phyloP scores from a whole-genome alignment of 1,284 basidiomycete species.

The Somion occarium region DNA sequence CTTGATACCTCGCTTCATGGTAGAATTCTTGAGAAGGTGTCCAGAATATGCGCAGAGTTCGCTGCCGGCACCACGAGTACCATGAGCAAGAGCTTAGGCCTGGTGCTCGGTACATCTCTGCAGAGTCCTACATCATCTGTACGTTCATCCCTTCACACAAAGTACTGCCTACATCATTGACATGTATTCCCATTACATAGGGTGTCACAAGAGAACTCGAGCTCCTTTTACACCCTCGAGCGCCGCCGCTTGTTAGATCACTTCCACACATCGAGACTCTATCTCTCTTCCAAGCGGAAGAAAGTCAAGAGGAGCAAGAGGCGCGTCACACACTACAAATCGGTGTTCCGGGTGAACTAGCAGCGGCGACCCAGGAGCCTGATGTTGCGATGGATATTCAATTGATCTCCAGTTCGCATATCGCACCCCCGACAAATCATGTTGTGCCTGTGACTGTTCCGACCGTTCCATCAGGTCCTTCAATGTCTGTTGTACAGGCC shows the following conservation, averaged over 20 bases:
- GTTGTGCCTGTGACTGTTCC: not conserved
- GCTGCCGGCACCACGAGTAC: slow-evolving; percentile 48
- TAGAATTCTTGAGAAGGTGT: slow-evolving; percentile 39
- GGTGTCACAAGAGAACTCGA: slow-evolving; percentile 40
- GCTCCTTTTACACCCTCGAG: slow-evolving; percentile 67
- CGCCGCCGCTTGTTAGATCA: slow-evolving; percentile 67
- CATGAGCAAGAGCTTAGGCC: slow-evolving; percentile 54
- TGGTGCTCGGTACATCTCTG: slow-evolving; percentile 32
- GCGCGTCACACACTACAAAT: slow-evolving; percentile 40
- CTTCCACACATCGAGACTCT: slow-evolving; percentile 61
- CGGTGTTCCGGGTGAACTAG: slow-evolving; percentile 6
- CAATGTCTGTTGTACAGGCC: not conserved
- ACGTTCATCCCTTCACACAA: slow-evolving; percentile 10
- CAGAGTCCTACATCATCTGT: slow-evolving; percentile 12
- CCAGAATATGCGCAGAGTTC: slow-evolving; percentile 42
- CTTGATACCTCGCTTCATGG: slow-evolving; percentile 44
- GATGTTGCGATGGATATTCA: not conserved
- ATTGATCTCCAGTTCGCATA: not conserved
- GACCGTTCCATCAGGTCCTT: not conserved
- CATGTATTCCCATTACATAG: slow-evolving; percentile 5
- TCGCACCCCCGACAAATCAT: not conserved
- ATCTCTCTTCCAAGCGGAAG: slow-evolving; percentile 55
- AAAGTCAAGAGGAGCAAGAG: slow-evolving; percentile 54
- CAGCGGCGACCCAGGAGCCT: not conserved
- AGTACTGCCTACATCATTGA: slow-evolving; percentile 3